Evolutionary conservation across 2,329 filamentous ascomycete genomes (phyloP).

Genomic region (Pleomassaria siparia): DNA sequence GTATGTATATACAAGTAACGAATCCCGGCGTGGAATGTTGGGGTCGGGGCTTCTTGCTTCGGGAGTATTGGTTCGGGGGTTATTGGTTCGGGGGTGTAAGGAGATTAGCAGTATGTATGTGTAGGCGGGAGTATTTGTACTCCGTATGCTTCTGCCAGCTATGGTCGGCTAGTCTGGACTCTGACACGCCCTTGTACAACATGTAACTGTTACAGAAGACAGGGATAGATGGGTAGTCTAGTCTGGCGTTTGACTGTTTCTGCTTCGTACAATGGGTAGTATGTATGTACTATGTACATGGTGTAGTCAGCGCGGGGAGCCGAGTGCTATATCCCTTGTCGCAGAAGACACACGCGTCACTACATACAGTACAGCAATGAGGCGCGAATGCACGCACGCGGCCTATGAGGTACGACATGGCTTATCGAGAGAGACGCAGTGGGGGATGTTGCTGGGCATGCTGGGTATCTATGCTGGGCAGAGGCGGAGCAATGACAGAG

Average conservation of each 20-base stretch:
- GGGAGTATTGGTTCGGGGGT: background rate
- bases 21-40: background rate
- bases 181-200: too few species aligned
- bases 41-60: background rate
- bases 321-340: conserved; percentile 13
- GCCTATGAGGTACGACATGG: conserved; percentile 13
- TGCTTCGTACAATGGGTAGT: conserved; percentile 19
- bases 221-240: background rate
- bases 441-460: conserved; percentile 4
- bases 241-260: conserved; percentile 1
- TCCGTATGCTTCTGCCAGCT: background rate
- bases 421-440: conserved; percentile 12
- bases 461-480: conserved; percentile 15
- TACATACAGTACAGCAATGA: conserved; percentile 13
- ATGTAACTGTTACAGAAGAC: conserved; percentile 9
- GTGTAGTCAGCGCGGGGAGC: conserved; percentile 33
- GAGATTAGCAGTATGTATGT: conserved; percentile 2
- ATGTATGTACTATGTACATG: too few species aligned
- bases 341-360: conserved; percentile 33
- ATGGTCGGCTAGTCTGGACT: background rate
- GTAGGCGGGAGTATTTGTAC: background rate
- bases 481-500: conserved; percentile 17
- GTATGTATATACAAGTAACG: background rate
- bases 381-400: conserved; percentile 14
- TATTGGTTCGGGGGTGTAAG: background rate